A percentile compares a stretch with the other conserved stretches of the same genome.
Conservation (phyloP, 495 filamentous ascomycete genomes). For the Penicillium macrosclerotiorum region DNA sequence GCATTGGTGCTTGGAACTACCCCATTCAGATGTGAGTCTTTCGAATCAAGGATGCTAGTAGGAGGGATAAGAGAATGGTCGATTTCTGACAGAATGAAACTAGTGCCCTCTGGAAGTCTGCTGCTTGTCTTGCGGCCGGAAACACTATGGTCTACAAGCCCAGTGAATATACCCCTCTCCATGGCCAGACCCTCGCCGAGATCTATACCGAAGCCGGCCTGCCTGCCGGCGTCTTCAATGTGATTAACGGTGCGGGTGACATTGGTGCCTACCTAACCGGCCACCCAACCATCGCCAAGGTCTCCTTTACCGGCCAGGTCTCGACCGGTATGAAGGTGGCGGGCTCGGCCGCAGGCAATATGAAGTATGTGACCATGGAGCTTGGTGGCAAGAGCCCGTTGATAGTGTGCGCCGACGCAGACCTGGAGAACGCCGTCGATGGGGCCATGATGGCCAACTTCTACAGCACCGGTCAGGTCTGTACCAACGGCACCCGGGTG, state of each 20-base stretch:
- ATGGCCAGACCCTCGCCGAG: constrained; percentile 64
- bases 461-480: constrained; percentile 79
- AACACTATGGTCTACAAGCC: constrained; percentile 89
- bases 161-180: constrained; percentile 75
- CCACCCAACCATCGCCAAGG: constrained; percentile 70
- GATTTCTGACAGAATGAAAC: too few species aligned
- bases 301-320: constrained; percentile 83
- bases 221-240: constrained; percentile 77
- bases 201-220: constrained; percentile 72
- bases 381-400: constrained; percentile 78
- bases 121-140: constrained; percentile 76
- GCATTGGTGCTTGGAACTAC: constrained; percentile 84
- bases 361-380: constrained; percentile 88
- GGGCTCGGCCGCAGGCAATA: constrained; percentile 62
- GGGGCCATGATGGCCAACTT: constrained; percentile 89
- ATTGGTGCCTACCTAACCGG: constrained; percentile 67
- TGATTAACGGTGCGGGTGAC: constrained; percentile 70
- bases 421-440: constrained; percentile 71
- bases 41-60: too few species aligned
- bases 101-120: constrained; percentile 79
- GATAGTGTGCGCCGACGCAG: constrained; percentile 67
- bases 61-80: constrained; percentile 2
- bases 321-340: constrained; percentile 74
- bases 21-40: constrained; percentile 71
- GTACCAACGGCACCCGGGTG: constrained; percentile 80